phyloP scores from a whole-genome alignment of 768 basidiomycete genomes.

The Naganishia friedmannii region DNA sequence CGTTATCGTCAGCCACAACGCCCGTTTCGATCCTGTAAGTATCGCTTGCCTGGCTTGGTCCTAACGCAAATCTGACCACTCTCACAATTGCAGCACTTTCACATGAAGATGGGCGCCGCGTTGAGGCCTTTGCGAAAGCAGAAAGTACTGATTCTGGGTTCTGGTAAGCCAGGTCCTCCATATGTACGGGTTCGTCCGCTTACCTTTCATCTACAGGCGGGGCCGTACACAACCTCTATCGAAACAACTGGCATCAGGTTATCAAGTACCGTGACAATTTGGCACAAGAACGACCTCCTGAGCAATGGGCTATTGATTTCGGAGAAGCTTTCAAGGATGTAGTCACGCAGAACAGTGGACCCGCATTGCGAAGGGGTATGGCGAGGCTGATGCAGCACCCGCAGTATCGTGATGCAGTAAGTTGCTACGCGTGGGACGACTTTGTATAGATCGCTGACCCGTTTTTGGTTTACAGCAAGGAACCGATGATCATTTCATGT shows the following conservation, averaged over 20 bases:
- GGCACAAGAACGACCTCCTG: slow-evolving; percentile 32
- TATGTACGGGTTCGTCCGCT: too few relatives aligned
- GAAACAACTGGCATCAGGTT: slow-evolving; percentile 33
- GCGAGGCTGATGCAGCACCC: slow-evolving; percentile 34
- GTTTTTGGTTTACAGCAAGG: slow-evolving; percentile 33
- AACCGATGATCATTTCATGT: slow-evolving; percentile 41
- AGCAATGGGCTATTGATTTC: slow-evolving; percentile 37
- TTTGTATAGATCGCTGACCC: neutral
- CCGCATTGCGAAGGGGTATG: slow-evolving; percentile 23
- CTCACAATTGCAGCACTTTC: slow-evolving; percentile 20
- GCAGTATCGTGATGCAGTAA: slow-evolving; percentile 33
- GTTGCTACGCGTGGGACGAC: neutral
- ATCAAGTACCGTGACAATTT: slow-evolving; percentile 36
- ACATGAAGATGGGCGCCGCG: slow-evolving; percentile 35
- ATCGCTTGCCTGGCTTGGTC: neutral
- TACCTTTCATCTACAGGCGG: slow-evolving; percentile 6
- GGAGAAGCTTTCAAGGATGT: slow-evolving; percentile 33
- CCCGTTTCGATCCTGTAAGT: slow-evolving; percentile 34
- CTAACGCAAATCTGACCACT: neutral
- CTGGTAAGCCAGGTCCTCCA: slow-evolving; percentile 17
- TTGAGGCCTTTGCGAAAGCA: slow-evolving; percentile 32
- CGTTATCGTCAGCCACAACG: slow-evolving; percentile 33
- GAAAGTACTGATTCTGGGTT: slow-evolving; percentile 33
- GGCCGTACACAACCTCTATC: slow-evolving; percentile 34
- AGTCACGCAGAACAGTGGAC: slow-evolving; percentile 34